These are phyloP conservation scores for Crepidotus variabilis DNA, from an alignment of 768 basidiomycete species.

Conservation along the genomic window DNA sequence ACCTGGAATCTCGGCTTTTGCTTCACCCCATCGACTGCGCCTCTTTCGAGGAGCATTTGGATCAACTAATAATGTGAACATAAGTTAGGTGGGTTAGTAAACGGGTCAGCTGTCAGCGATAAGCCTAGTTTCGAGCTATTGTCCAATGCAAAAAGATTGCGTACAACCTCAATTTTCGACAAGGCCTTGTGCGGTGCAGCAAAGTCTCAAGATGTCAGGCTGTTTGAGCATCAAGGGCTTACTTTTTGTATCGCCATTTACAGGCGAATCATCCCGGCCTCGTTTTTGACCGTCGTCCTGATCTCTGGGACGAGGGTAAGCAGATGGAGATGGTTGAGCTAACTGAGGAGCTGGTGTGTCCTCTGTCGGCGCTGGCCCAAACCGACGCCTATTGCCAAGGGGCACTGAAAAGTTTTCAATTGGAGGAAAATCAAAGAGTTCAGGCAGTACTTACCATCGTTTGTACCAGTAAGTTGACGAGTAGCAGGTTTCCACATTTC, in stretches of 20 bases:
- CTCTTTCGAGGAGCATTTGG: conserved; percentile 89
- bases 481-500: conserved; percentile 89
- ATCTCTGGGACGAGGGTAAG: conserved; percentile 66
- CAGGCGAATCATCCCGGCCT: conserved; percentile 66
- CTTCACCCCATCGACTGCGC: conserved; percentile 97
- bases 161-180: conserved; percentile 29
- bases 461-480: conserved; percentile 87
- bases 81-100: conserved; percentile 57
- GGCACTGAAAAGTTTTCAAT: conserved; percentile 60
- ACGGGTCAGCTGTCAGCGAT: conserved; percentile 38
- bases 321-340: conserved; percentile 83
- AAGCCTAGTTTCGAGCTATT: conserved; percentile 32
- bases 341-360: conserved; percentile 80
- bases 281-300: conserved; percentile 60
- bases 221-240: conserved; percentile 40
- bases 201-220: conserved; percentile 15
- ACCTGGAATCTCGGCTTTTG: conserved; percentile 86
- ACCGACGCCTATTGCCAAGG: conserved; percentile 84
- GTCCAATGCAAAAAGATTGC: conserved; percentile 13
- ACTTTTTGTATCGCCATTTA: conserved; percentile 66
- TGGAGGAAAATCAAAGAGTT: conserved; percentile 10
- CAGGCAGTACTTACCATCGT: conserved; percentile 66
- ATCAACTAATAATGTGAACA: conserved; percentile 59
- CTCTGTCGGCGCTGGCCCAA: conserved; percentile 84
- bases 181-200: conserved; percentile 25